Evolutionary conservation across 1,284 basidiomycete genomes (phyloP).

Genomic region (Cystobasidiaceae sp.): DNA sequence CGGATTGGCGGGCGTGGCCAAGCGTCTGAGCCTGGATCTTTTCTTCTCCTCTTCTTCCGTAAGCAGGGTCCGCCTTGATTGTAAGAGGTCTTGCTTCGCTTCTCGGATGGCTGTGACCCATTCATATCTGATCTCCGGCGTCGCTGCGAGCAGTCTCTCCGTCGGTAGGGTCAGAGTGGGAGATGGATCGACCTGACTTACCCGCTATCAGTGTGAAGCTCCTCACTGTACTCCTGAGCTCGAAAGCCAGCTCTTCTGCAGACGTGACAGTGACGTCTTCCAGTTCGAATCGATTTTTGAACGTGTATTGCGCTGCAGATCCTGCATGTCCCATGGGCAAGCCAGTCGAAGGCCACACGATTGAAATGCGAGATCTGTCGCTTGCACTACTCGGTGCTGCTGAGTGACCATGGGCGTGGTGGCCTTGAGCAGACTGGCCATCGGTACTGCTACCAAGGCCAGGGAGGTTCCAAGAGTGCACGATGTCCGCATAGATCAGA

Average conservation of each 20-base stretch:
- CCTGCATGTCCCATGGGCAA: not conserved
- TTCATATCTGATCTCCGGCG: slow-evolving; percentile 57
- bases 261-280: slow-evolving; percentile 71
- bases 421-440: no score
- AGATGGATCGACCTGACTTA: slow-evolving; percentile 46
- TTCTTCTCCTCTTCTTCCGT: slow-evolving; percentile 47
- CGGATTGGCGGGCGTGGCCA: slow-evolving; percentile 65
- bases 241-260: slow-evolving; percentile 54
- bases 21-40: slow-evolving; percentile 63
- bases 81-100: slow-evolving; percentile 64
- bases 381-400: slow-evolving; percentile 6
- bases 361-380: not conserved
- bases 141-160: slow-evolving; percentile 48
- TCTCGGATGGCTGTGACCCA: slow-evolving; percentile 67
- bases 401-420: no score
- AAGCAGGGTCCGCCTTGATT: slow-evolving; percentile 41
- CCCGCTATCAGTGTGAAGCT: slow-evolving; percentile 71
- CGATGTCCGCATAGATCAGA: slow-evolving; percentile 57
- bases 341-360: slow-evolving; percentile 6
- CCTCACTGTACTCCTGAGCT: slow-evolving; percentile 66
- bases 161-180: no score
- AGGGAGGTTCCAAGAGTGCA: not conserved
- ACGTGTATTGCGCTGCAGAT: slow-evolving; percentile 57
- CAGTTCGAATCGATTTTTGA: slow-evolving; percentile 62
- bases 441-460: not conserved